phyloP scores from a whole-genome alignment of 78 protist species.

The Dictyostelium capitatum region DNA sequence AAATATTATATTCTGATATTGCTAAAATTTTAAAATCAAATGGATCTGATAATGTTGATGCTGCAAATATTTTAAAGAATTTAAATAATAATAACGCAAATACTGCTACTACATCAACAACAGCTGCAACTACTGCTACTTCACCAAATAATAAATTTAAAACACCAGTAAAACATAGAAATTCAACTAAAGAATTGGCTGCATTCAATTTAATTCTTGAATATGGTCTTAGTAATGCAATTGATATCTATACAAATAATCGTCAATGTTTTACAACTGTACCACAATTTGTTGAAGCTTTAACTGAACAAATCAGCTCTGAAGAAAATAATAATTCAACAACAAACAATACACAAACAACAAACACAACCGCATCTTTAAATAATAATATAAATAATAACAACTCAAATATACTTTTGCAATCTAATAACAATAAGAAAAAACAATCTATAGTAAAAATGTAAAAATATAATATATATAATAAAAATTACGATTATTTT shows the following conservation, averaged over 20 bases:
- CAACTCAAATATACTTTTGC: too few relatives aligned
- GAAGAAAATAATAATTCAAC: slow-evolving; percentile 8
- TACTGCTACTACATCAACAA: background rate
- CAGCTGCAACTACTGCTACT: background rate
- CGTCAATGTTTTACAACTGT: slow-evolving; percentile 34
- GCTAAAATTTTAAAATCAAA: background rate
- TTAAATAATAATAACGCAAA: background rate
- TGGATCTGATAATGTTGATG: background rate
- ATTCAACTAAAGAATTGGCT: slow-evolving; percentile 68
- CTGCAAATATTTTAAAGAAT: background rate
- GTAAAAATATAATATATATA: too few relatives aligned
- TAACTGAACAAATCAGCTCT: slow-evolving; percentile 60
- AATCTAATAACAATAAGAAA: too few relatives aligned
- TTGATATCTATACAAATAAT: slow-evolving; percentile 38
- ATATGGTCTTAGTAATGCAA: slow-evolving; percentile 45
- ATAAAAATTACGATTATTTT: too few relatives aligned
- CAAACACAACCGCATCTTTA: background rate
- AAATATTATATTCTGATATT: slow-evolving; percentile 20
- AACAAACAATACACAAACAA: background rate
- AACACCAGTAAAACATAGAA: slow-evolving; percentile 74
- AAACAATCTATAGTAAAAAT: too few relatives aligned
- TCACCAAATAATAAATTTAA: slow-evolving; percentile 28
- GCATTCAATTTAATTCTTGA: slow-evolving; percentile 49
- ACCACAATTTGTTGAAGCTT: slow-evolving; percentile 45
- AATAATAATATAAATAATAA: background rate